Conservation (phyloP, 371 early-diverging fungal genomes). For the Parasitella parasitica region DNA sequence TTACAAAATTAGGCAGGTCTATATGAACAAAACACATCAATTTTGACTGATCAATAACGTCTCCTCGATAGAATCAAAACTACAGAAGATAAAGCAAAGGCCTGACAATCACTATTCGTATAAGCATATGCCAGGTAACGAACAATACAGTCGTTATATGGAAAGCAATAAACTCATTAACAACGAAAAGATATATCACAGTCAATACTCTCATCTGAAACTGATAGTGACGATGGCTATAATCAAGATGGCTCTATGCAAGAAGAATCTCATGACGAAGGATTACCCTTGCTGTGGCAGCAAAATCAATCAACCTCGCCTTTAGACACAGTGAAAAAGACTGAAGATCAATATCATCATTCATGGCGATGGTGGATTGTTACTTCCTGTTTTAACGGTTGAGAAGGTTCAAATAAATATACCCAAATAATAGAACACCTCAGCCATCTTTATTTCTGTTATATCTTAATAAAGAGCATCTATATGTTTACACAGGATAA, state of each 20-base stretch:
- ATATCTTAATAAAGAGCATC: no score
- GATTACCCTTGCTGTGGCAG: conserved; percentile 17
- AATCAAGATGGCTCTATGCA: not conserved
- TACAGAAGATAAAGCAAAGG: not conserved
- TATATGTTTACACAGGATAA: no score
- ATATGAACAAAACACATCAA: not conserved
- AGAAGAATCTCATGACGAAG: conserved; percentile 11
- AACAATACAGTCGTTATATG: not conserved
- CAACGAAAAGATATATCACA: not conserved
- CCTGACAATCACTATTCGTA: not conserved
- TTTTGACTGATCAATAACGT: not conserved
- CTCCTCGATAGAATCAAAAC: conserved; percentile 1
- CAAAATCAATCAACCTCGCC: not conserved
- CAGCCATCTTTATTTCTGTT: no score
- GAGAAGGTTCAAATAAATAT: not conserved
- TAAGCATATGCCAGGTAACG: conserved; percentile 5
- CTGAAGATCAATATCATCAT: conserved; percentile 1
- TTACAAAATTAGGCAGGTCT: not conserved
- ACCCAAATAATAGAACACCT: no score
- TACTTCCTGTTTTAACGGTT: not conserved
- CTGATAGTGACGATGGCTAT: not conserved
- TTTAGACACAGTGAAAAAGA: not conserved
- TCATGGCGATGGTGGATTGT: not conserved
- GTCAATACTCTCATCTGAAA: not conserved
- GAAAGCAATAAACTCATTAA: not conserved